Percentiles rank a stretch among this genome's conserved stretches.
These are phyloP conservation scores for Amaranthus hypochondriacus DNA, from an alignment of 148 eudicot genomes.

Conservation along the genomic window DNA sequence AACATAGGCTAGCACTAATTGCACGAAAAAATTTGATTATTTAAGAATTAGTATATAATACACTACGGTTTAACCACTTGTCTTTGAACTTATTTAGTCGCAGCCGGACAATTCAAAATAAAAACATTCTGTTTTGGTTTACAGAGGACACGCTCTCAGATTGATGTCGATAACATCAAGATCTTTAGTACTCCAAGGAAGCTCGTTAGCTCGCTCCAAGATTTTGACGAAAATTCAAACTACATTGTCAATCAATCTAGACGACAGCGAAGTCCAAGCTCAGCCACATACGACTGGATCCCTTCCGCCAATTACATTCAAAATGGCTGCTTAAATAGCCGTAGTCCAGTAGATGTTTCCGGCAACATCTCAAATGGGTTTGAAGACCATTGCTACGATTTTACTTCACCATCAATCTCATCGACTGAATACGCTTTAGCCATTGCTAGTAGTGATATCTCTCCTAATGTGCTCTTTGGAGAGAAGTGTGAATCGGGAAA, in stretches of 20 bases:
- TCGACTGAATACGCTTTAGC: conserved; percentile 47
- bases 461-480: conserved; percentile 21
- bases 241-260: conserved; percentile 35
- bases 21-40: no score
- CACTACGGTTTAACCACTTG: no score
- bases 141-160: conserved; percentile 56
- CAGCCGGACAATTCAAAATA: no score
- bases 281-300: conserved; percentile 35
- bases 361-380: conserved; percentile 22
- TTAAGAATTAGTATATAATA: no score
- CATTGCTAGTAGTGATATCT: conserved; percentile 15
- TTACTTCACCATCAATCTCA: conserved; percentile 59
- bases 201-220: conserved; percentile 75
- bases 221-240: conserved; percentile 38
- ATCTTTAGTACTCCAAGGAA: conserved; percentile 75
- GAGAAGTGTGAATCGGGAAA: conserved; percentile 22
- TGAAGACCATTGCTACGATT: conserved; percentile 24
- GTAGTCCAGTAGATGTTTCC: conserved; percentile 11
- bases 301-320: conserved; percentile 39
- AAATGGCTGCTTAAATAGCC: conserved; percentile 25
- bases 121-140: not conserved
- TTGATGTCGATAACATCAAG: conserved; percentile 46
- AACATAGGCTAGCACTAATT: no score
- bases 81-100: no score
- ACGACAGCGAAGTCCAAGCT: conserved; percentile 40